Base-by-base conservation (phyloP, 2,329 filamentous ascomycete genomes). In the Fusarium sp. region DNA sequence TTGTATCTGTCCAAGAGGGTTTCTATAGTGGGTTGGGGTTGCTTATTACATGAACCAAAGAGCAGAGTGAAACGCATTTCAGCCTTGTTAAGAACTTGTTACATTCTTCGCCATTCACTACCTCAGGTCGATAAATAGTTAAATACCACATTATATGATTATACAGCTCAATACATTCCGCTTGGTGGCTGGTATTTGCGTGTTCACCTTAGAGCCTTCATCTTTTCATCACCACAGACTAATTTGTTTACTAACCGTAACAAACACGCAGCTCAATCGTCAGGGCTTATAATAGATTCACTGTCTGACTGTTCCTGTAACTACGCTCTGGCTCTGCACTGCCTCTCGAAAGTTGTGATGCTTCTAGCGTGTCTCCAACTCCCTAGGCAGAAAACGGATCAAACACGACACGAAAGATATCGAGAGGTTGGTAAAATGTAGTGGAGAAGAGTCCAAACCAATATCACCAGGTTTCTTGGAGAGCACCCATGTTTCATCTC, bases 251-350 rank as follows among this genome's bases (percentile, higher is more conserved):
- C 26, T 28, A 28, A 28, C 26, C 10, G 26, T 28, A 12, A 28
- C 26, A 28, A 12, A 11, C 26, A 28, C 10, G 21, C 55, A 43
- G 20, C 21, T 42, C 46, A 47, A 42, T 43, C 28, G 52, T 47
- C 28, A 40, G 38, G 57, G 55, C 48, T 61, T 66, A 58, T 61
- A 58, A 68, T 69, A 68, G 65, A 64, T 32, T 14, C 23, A 4
- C 34, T 56, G n/a, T 59, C 34, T 36, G 21, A 30, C 23, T 45
- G 38, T 62, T 45, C 65, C 61, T 61, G 62, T 38, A 66, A 62
- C 52, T 28, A 28, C 26, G 26, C 26, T 28, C 26, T 28, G 26
- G 26, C 10, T 28, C 26, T 62, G 65, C 65, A 69, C 65, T 58
- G 65, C 65, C 65, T 62, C 58, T 7, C 50, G 43, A 56, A 68